phyloP scores from a whole-genome alignment of 164 flowering plant genomes.

The Macadamia integrifolia region DNA sequence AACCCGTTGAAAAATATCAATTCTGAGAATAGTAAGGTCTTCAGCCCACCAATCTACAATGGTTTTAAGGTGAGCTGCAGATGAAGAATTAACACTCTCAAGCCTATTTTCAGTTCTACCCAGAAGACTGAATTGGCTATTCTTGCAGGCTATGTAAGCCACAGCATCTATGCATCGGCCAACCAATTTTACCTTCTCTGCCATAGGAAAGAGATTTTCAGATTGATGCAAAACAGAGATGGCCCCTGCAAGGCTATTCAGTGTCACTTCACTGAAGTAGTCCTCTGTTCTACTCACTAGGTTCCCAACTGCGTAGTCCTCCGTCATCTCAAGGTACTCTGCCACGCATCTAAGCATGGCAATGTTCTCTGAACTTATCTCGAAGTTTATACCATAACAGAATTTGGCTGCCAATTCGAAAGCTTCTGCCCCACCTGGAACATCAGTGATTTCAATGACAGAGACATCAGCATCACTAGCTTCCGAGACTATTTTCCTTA shows the following conservation, averaged over 20 bases:
- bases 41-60: conserved; percentile 96
- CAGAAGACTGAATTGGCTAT: conserved; percentile 44
- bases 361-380: conserved; percentile 71
- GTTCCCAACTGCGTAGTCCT: conserved; percentile 76
- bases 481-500: conserved; percentile 71
- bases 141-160: conserved; percentile 68
- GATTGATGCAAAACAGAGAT: conserved; percentile 55
- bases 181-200: conserved; percentile 78
- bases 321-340: conserved; percentile 92
- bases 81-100: conserved; percentile 26
- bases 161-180: conserved; percentile 75
- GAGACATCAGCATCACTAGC: conserved; percentile 52
- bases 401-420: conserved; percentile 86
- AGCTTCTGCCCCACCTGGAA: conserved; percentile 86
- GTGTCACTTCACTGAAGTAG: conserved; percentile 71
- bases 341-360: conserved; percentile 76
- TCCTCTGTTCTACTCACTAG: conserved; percentile 65
- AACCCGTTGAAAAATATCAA: conserved; percentile 80
- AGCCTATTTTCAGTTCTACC: conserved; percentile 30
- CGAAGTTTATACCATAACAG: conserved; percentile 92
- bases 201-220: conserved; percentile 53
- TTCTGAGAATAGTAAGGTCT: conserved; percentile 64
- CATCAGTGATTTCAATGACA: conserved; percentile 46
- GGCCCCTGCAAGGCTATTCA: conserved; percentile 66
- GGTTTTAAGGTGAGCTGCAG: conserved; percentile 31